Conservation (phyloP, 805 yeast species). For the Candida wancherniae region DNA sequence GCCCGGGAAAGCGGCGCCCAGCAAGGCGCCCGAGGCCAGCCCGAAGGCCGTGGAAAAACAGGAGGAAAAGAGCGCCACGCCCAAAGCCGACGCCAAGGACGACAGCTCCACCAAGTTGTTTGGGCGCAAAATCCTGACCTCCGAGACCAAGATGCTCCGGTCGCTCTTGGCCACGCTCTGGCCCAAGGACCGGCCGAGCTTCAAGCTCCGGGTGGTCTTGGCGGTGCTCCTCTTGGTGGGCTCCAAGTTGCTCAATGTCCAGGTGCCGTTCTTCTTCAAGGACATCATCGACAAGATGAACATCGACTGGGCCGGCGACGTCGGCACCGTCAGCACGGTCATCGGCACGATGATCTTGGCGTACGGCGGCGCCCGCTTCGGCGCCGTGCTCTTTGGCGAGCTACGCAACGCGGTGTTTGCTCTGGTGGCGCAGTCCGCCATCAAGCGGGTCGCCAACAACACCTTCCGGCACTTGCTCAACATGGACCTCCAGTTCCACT, state of each 20-base stretch:
- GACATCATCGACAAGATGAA: slow-evolving; percentile 89
- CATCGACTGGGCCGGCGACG: slow-evolving; percentile 66
- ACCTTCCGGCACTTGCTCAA: slow-evolving; percentile 80
- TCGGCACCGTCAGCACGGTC: slow-evolving; percentile 62
- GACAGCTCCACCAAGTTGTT: slow-evolving; percentile 5
- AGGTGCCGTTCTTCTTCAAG: slow-evolving; percentile 91
- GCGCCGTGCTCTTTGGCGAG: slow-evolving; percentile 92
- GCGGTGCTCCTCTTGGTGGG: slow-evolving; percentile 72
- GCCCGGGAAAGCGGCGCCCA: too few species aligned
- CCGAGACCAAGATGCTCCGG: slow-evolving; percentile 53
- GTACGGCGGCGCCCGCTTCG: slow-evolving; percentile 91
- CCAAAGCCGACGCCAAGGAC: slow-evolving; percentile 1
- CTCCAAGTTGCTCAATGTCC: slow-evolving; percentile 84
- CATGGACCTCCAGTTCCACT: slow-evolving; percentile 84
- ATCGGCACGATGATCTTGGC: slow-evolving; percentile 69
- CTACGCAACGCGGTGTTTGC: slow-evolving; percentile 94
- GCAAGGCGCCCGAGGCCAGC: too few species aligned
- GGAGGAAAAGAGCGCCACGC: not conserved
- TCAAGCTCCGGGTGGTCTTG: slow-evolving; percentile 66
- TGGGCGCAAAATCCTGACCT: slow-evolving; percentile 23
- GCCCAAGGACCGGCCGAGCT: slow-evolving; percentile 69
- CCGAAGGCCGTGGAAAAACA: too few species aligned
- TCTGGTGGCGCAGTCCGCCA: slow-evolving; percentile 90
- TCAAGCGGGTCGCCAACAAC: slow-evolving; percentile 80
- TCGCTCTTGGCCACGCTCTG: slow-evolving; percentile 69